Conservation (phyloP, 2,329 filamentous ascomycete genomes). For the Sclerotiophoma versabilis region DNA sequence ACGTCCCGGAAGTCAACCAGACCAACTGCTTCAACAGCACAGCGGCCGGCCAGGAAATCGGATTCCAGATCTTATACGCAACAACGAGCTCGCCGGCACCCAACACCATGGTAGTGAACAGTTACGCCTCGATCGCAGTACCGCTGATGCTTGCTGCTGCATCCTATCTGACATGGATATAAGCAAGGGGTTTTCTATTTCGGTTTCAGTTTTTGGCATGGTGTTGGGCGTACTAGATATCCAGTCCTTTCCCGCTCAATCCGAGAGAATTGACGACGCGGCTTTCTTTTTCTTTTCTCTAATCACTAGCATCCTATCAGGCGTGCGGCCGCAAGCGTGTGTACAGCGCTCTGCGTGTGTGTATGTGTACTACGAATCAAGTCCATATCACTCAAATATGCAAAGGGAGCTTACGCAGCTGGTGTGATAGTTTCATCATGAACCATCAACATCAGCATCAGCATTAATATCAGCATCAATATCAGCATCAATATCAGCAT, state of each 20-base stretch:
- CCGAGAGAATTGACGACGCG: conserved; percentile 3
- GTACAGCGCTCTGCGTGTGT: conserved; percentile 11
- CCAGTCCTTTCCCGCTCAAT: conserved; percentile 19
- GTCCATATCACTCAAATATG: not conserved
- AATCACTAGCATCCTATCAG: not conserved
- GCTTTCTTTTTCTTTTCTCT: not conserved
- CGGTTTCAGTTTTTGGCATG: conserved; percentile 7
- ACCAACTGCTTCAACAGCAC: conserved; percentile 90
- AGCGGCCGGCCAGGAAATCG: conserved; percentile 56
- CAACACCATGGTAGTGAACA: conserved; percentile 32
- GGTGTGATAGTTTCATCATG: not conserved
- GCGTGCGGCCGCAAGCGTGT: conserved; percentile 1
- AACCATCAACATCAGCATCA: too few relatives aligned
- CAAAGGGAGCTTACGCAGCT: not conserved
- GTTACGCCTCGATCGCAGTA: conserved; percentile 35
- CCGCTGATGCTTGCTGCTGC: conserved; percentile 39
- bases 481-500: not conserved
- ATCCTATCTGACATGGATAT: conserved; percentile 39
- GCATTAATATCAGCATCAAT: not conserved
- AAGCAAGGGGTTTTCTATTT: not conserved
- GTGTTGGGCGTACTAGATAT: conserved; percentile 36
- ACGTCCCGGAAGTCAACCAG: conserved; percentile 77
- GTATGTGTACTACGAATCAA: conserved; percentile 11
- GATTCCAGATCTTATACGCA: conserved; percentile 79
- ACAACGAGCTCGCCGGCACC: conserved; percentile 46